Evolutionary conservation across 371 early-diverging fungal species (phyloP).

Genomic region (Mucor mucedo): DNA sequence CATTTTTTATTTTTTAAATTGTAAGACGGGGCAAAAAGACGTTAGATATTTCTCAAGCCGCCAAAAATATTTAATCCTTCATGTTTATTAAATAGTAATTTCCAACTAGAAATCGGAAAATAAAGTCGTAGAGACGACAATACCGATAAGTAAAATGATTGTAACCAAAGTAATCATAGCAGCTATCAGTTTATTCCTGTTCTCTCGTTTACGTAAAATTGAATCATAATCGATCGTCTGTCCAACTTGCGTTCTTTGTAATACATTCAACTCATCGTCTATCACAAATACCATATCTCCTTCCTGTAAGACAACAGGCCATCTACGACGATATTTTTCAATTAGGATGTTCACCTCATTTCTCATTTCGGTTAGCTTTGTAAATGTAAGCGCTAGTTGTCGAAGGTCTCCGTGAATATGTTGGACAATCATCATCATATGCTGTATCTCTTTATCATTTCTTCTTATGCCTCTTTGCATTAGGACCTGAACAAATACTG

Average conservation of each 20-base stretch:
- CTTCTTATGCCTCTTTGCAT: slow-evolving; percentile 22
- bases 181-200: slow-evolving; percentile 7
- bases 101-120: slow-evolving; percentile 16
- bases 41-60: not conserved
- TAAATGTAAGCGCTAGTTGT: slow-evolving; percentile 4
- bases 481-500: slow-evolving; percentile 27
- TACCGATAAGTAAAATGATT: slow-evolving; percentile 9
- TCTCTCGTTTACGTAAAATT: slow-evolving; percentile 12
- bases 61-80: too few relatives aligned
- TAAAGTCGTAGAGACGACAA: slow-evolving; percentile 14
- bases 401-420: slow-evolving; percentile 22
- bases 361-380: slow-evolving; percentile 7
- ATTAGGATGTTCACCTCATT: slow-evolving; percentile 17
- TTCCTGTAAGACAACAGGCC: slow-evolving; percentile 24
- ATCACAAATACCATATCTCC: slow-evolving; percentile 23
- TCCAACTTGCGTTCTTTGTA: slow-evolving; percentile 14
- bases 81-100: not conserved
- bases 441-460: slow-evolving; percentile 15
- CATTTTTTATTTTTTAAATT: not conserved
- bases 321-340: slow-evolving; percentile 26
- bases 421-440: slow-evolving; percentile 17
- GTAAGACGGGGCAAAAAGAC: not conserved
- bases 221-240: slow-evolving; percentile 17
- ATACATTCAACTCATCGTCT: slow-evolving; percentile 20
- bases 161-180: slow-evolving; percentile 4